Conservation (phyloP, 2,329 filamentous ascomycete species). For the Plenodomus biglobosus region DNA sequence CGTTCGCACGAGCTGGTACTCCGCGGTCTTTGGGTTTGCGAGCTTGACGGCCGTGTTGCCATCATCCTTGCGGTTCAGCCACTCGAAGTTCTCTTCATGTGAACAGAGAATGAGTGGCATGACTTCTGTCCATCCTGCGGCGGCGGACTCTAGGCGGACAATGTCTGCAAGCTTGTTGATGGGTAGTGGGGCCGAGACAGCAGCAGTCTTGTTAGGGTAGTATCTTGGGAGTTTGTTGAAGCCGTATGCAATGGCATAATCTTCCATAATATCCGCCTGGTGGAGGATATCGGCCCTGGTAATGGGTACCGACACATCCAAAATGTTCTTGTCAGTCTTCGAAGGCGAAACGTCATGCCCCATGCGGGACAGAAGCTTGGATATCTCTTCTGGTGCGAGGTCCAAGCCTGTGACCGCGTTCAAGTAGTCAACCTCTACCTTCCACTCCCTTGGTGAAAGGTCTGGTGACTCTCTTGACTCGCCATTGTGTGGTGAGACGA, state of each 20-base stretch:
- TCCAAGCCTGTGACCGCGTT: slow-evolving; percentile 87
- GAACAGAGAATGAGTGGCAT: slow-evolving; percentile 96
- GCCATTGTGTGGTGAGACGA: slow-evolving; percentile 87
- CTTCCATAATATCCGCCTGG: slow-evolving; percentile 98
- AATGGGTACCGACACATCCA: slow-evolving; percentile 81
- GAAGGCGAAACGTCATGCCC: slow-evolving; percentile 80
- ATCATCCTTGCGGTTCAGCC: slow-evolving; percentile 88
- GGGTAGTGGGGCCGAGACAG: slow-evolving; percentile 79
- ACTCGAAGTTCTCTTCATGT: slow-evolving; percentile 96
- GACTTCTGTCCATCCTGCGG: slow-evolving; percentile 95
- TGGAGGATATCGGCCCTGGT: slow-evolving; percentile 94
- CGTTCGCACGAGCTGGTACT: slow-evolving; percentile 92
- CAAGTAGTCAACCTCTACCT: slow-evolving; percentile 89
- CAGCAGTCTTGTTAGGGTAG: slow-evolving; percentile 82
- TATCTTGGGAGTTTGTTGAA: slow-evolving; percentile 93
- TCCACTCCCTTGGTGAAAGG: slow-evolving; percentile 71
- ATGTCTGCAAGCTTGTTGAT: slow-evolving; percentile 97
- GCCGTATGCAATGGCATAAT: slow-evolving; percentile 92
- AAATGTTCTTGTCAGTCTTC: slow-evolving; percentile 62
- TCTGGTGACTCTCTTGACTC: slow-evolving; percentile 80
- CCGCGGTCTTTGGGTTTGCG: slow-evolving; percentile 87
- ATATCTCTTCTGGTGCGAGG: slow-evolving; percentile 73
- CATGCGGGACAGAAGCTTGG: slow-evolving; percentile 84
- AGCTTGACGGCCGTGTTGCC: slow-evolving; percentile 80
- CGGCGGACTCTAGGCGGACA: slow-evolving; percentile 81